phyloP scores from a whole-genome alignment of 2,329 filamentous ascomycete species.

The Calonectria multiphialidica region DNA sequence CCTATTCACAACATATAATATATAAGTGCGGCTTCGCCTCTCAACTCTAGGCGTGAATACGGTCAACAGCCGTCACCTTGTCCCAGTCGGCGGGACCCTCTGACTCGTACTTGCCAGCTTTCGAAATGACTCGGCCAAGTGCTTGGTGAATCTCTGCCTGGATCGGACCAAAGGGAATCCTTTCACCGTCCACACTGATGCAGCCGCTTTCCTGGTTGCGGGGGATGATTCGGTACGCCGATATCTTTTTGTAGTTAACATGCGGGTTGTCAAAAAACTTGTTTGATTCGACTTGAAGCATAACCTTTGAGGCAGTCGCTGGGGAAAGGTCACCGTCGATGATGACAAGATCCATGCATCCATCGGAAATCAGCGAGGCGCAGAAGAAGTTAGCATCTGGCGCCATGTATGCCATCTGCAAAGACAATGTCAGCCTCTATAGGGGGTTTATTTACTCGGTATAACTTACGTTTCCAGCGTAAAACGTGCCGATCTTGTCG shows the following conservation, averaged over 20 bases:
- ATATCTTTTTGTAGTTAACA: slow-evolving; percentile 86
- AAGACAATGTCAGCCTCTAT: slow-evolving; percentile 25
- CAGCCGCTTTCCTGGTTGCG: slow-evolving; percentile 79
- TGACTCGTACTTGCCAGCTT: slow-evolving; percentile 78
- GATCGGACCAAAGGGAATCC: slow-evolving; percentile 87
- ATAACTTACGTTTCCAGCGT: slow-evolving; percentile 82
- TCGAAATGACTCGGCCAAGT: slow-evolving; percentile 87
- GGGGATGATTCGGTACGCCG: slow-evolving; percentile 88
- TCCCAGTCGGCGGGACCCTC: slow-evolving; percentile 67
- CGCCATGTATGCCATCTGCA: slow-evolving; percentile 89
- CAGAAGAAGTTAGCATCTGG: slow-evolving; percentile 90
- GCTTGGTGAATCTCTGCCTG: slow-evolving; percentile 90
- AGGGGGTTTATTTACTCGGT: not conserved
- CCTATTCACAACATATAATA: not conserved
- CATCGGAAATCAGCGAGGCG: slow-evolving; percentile 84
- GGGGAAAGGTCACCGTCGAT: slow-evolving; percentile 82
- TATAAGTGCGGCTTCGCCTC: not conserved
- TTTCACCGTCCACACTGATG: slow-evolving; percentile 95
- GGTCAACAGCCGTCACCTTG: slow-evolving; percentile 48
- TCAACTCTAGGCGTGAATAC: slow-evolving; percentile 39
- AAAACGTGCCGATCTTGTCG: slow-evolving; percentile 90
- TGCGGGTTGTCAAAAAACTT: slow-evolving; percentile 84
- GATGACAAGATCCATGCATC: slow-evolving; percentile 85
- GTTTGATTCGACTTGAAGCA: slow-evolving; percentile 78
- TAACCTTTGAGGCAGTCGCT: slow-evolving; percentile 73